Evolutionary conservation across 2,329 filamentous ascomycete species (phyloP), one percentile per base, ranked within the genome.

Genomic region (Volutella citrinella): DNA sequence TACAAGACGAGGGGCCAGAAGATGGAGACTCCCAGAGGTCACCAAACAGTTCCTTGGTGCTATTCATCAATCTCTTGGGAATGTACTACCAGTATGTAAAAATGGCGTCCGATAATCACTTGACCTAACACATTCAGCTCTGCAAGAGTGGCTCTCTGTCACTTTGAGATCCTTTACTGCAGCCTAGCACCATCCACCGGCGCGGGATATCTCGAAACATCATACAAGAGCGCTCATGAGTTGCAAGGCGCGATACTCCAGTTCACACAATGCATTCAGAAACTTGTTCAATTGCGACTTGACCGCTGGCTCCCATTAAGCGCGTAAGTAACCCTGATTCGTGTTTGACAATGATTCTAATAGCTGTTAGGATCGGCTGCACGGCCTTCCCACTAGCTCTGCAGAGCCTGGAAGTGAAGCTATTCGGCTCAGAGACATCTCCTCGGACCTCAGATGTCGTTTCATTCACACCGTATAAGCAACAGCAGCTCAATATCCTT

Each of bases 61-160:
- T 52, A 3, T 52, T 51, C 10, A 51, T 42, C 2, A 51, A 52
- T 15, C 30, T 52, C 3, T 41, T 52, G 6, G 49, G 53, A 35
- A 52, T 52, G 47, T 52, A 52, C 7, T 52, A 52, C 8, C 49
- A 52, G 49, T 52, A 11, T 40, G 49, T 43, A 15, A 14, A 2
- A 2, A 0, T 3, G 1, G 10, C 16, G 0, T 4, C 5, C 4
- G 0, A 4, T 4, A 5, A n/a, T n/a, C n/a, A n/a, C n/a, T n/a
- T n/a, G n/a, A n/a, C n/a, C n/a, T n/a, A n/a, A n/a, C n/a, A n/a
- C 4, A 3, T 1, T 0, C 7, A 52, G 49, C 10, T 52, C 49
- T 0, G 49, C 49, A 2, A 20, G 47, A 2, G 13, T 52, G 0
- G 47, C 49, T 0, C 36, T 52, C 0, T 52, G 49, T 1, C 49